Evolutionary conservation across 306 rosid species (phyloP).

Genomic region (Lagenaria siceraria): DNA sequence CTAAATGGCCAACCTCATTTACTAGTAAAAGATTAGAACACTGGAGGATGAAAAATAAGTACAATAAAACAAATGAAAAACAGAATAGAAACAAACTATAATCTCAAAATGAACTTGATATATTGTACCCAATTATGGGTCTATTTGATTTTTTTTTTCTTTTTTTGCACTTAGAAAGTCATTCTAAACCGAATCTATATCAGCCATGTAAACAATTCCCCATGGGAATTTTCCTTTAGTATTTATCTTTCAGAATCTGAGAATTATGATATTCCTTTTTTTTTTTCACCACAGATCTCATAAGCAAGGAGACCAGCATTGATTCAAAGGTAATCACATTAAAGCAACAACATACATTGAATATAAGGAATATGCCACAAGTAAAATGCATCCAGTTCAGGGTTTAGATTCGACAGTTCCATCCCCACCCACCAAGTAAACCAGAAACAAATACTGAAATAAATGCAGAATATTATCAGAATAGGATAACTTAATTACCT

Average conservation of each 20-base stretch:
- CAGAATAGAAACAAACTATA: background rate
- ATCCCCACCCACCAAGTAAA: background rate
- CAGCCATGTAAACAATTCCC: background rate
- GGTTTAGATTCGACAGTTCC: background rate
- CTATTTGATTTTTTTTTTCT: background rate
- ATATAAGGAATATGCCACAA: background rate
- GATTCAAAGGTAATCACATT: background rate
- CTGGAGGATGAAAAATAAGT: background rate
- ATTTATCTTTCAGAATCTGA: background rate
- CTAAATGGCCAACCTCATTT: background rate
- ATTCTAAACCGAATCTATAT: background rate
- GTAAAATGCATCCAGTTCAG: background rate
- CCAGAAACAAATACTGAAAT: background rate
- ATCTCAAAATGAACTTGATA: background rate
- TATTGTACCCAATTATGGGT: background rate
- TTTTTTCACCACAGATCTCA: background rate
- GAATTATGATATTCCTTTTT: background rate
- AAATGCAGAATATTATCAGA: background rate
- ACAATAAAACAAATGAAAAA: background rate
- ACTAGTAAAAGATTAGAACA: background rate
- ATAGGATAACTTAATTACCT: conserved; percentile 26
- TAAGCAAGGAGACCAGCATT: background rate
- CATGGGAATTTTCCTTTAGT: background rate
- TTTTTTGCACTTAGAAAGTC: background rate
- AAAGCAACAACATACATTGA: background rate